These are phyloP conservation scores for Grosmannia huntii DNA, from an alignment of 2,329 filamentous ascomycete genomes.

Conservation along the genomic window DNA sequence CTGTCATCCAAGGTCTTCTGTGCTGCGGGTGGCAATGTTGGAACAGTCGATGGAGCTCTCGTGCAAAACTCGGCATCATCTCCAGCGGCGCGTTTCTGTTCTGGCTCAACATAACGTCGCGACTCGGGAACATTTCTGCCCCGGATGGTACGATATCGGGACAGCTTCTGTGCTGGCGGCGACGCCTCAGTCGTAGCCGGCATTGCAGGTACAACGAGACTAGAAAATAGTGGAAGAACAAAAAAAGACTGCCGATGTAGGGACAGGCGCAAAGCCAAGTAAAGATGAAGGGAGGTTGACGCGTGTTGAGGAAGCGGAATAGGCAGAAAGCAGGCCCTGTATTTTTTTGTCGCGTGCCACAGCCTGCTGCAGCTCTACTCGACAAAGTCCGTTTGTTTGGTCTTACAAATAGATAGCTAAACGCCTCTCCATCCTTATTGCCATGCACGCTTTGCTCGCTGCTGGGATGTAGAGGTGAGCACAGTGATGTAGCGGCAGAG, in stretches of 20 bases:
- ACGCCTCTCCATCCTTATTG: neutral
- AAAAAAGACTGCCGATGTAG: neutral
- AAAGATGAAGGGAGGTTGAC: neutral
- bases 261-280: neutral
- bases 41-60: constrained; percentile 5
- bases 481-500: neutral
- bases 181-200: constrained; percentile 7
- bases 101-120: constrained; percentile 10
- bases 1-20: neutral
- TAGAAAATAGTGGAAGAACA: neutral
- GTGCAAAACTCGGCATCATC: neutral
- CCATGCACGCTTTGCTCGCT: neutral
- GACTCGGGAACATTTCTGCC: constrained; percentile 19
- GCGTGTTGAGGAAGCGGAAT: neutral
- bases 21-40: neutral
- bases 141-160: constrained; percentile 22
- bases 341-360: neutral
- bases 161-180: constrained; percentile 16
- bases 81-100: neutral
- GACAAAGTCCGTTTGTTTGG: neutral
- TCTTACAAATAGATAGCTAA: neutral
- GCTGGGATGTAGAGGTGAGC: neutral
- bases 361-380: neutral
- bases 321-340: neutral
- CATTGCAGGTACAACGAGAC: constrained; percentile 5